Conservation (phyloP, 495 filamentous ascomycete genomes). For the Tuber aestivum region DNA sequence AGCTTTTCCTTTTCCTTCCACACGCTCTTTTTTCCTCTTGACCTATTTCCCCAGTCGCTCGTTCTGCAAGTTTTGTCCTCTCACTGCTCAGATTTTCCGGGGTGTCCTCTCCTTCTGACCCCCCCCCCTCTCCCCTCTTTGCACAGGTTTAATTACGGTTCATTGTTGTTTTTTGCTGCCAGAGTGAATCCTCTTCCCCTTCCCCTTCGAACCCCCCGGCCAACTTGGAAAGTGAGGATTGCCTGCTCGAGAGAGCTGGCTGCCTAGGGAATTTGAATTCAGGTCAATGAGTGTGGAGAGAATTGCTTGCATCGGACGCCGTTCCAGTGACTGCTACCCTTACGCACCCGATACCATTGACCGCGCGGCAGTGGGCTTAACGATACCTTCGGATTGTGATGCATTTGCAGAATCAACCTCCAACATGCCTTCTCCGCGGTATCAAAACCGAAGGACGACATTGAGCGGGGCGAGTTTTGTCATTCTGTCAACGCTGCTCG, state of each 20-base stretch:
- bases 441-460: constrained; percentile 31
- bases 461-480: constrained; percentile 27
- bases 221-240: constrained; percentile 32
- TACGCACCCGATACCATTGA: constrained; percentile 10
- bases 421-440: constrained; percentile 29
- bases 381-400: constrained; percentile 21
- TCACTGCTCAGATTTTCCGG: not conserved
- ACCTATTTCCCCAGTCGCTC: not conserved
- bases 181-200: constrained; percentile 19
- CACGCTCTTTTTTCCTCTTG: not conserved
- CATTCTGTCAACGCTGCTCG: constrained; percentile 24
- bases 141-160: constrained; percentile 4
- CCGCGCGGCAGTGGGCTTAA: constrained; percentile 3
- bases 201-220: constrained; percentile 25
- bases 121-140: not conserved
- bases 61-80: not conserved
- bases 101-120: not conserved
- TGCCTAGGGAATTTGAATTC: constrained; percentile 22
- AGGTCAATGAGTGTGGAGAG: constrained; percentile 35
- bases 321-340: constrained; percentile 21
- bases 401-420: constrained; percentile 11
- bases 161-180: constrained; percentile 17
- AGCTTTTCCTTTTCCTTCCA: not conserved
- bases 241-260: constrained; percentile 36
- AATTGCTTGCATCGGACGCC: constrained; percentile 25